phyloP scores from a whole-genome alignment of 768 basidiomycete species.

The Xerocomellus chrysenteron region DNA sequence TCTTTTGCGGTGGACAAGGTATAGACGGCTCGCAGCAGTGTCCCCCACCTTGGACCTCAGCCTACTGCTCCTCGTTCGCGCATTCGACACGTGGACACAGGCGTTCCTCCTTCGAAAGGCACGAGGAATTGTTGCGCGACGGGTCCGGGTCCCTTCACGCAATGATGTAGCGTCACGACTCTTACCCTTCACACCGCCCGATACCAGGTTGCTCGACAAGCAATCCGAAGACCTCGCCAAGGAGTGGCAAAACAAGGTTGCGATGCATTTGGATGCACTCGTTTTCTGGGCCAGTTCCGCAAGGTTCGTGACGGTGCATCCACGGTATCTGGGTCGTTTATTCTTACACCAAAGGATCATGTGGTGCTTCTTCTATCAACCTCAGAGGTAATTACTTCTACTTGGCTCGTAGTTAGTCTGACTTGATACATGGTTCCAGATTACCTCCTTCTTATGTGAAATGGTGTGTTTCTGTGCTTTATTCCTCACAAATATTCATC shows the following conservation, averaged over 20 bases:
- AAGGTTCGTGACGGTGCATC: slow-evolving; percentile 44
- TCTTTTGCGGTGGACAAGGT: slow-evolving; percentile 54
- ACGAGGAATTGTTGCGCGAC: background rate
- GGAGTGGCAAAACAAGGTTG: slow-evolving; percentile 34
- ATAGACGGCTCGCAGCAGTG: slow-evolving; percentile 8
- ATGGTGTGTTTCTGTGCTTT: slow-evolving; percentile 41
- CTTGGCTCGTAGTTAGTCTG: background rate
- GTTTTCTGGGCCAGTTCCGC: slow-evolving; percentile 79
- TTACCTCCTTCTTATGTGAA: slow-evolving; percentile 52
- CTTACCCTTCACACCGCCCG: background rate
- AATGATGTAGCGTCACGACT: background rate
- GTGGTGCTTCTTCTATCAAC: slow-evolving; percentile 87
- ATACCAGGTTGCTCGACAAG: background rate
- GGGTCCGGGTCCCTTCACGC: background rate
- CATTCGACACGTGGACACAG: slow-evolving; percentile 63
- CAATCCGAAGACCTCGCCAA: slow-evolving; percentile 25
- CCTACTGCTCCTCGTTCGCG: slow-evolving; percentile 65
- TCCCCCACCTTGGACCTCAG: slow-evolving; percentile 71
- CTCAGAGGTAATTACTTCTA: slow-evolving; percentile 49
- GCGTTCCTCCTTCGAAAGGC: slow-evolving; percentile 38
- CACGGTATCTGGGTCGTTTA: background rate
- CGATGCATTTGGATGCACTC: slow-evolving; percentile 60
- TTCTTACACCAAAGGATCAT: slow-evolving; percentile 56
- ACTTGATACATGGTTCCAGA: slow-evolving; percentile 23
- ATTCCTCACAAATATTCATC: background rate